phyloP scores from a whole-genome alignment of 352 stramenopile species.

The Aphanomyces euteiches region DNA sequence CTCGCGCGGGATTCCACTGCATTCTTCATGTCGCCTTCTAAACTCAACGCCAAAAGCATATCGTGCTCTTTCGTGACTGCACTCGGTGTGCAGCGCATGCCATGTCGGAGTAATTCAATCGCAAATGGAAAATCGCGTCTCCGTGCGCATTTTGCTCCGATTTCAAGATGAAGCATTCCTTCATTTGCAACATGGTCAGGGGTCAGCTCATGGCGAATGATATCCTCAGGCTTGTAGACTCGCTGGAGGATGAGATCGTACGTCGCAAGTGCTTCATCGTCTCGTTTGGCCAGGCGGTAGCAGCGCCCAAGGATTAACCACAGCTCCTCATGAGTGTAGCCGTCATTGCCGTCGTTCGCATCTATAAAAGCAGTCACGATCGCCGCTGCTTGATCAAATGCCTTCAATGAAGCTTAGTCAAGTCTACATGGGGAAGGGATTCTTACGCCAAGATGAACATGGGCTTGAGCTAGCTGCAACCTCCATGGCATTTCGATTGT shows the following conservation, averaged over 20 bases:
- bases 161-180: not conserved
- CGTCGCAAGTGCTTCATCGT: not conserved
- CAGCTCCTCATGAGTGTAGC: not conserved
- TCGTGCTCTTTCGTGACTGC: not conserved
- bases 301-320: conserved; percentile 13
- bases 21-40: not conserved
- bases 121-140: conserved; percentile 19
- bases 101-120: conserved; percentile 11
- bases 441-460: conserved; percentile 23
- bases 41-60: not conserved
- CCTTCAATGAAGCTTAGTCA: not conserved
- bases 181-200: not conserved
- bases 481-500: not conserved
- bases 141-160: not conserved
- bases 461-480: conserved; percentile 11
- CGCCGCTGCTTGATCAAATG: conserved; percentile 7
- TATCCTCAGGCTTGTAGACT: conserved; percentile 20
- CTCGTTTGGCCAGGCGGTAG: not conserved
- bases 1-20: not conserved
- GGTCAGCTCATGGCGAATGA: conserved; percentile 16
- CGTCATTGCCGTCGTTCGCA: not conserved
- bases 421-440: not conserved
- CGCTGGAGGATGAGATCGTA: conserved; percentile 8
- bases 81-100: not conserved
- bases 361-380: not conserved